Percentiles rank a stretch among this genome's conserved stretches.
Conservation (phyloP, 2,329 filamentous ascomycete genomes). For the Dactylellina cionopaga region DNA sequence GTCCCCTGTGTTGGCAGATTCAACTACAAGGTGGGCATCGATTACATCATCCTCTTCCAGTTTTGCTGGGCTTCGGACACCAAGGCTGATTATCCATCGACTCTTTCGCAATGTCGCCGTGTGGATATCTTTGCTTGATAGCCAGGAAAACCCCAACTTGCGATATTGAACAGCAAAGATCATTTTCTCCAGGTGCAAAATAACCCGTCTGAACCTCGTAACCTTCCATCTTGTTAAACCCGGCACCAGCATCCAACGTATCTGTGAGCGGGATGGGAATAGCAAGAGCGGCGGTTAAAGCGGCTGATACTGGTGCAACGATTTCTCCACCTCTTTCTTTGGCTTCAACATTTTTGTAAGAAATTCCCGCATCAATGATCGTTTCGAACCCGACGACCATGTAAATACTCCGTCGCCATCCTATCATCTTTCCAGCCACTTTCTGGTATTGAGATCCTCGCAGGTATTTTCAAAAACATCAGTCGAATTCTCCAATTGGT, state of each 20-base stretch:
- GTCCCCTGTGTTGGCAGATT: background rate
- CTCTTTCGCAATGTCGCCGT: background rate
- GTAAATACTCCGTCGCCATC: background rate
- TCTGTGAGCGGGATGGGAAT: background rate
- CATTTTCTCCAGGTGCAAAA: background rate
- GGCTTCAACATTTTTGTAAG: background rate
- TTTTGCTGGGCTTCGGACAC: background rate
- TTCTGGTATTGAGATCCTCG: background rate
- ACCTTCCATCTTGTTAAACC: background rate
- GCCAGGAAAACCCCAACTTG: conserved; percentile 1
- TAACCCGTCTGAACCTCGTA: background rate
- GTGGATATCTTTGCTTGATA: background rate
- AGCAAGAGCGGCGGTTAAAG: background rate
- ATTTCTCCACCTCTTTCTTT: background rate
- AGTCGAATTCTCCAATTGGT: conserved; percentile 3
- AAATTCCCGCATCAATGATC: background rate
- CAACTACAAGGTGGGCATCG: background rate
- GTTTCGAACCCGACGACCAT: conserved; percentile 1
- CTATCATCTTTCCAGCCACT: background rate
- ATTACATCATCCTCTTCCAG: background rate
- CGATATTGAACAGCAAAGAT: conserved; percentile 1
- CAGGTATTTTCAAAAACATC: background rate
- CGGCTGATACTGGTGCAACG: background rate
- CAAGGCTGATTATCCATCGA: background rate
- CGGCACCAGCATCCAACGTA: background rate